Evolutionary conservation across 108 stramenopile genomes (phyloP), one percentile per base, ranked within the genome.

Genomic region (Bacterosira constricta): DNA sequence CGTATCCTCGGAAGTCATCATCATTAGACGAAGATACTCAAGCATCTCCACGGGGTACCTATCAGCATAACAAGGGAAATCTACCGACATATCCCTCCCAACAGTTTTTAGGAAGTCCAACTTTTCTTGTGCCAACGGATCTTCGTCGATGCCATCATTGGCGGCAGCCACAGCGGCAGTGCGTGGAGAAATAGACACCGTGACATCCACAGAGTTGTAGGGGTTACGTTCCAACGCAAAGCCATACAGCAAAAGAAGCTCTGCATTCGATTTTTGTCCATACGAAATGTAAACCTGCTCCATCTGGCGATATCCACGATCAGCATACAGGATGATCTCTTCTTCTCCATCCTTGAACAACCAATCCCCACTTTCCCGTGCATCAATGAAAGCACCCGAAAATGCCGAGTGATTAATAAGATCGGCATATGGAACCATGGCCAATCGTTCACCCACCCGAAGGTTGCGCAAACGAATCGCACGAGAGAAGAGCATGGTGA

Each of bases 371-470:
- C 54, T 71, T 58, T 90, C 85, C 54, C 92, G 67, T 2, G 90
- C 92, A 66, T 93, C 90, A 49, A 96, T 86, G 68, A 88, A 96
- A 2, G 90, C 83, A 50, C 84, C 79, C 0, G 92, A 93, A 75
- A 91, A 98, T 1, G 96, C 95, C 57, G 94, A 96, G 71, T 98
- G 97, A 69, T 98, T 98, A 73, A 98, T 96, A 29, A 98, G 72
- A 78, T 98, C 97, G 15, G 95, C 96, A 76, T 98, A 98, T 6
- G 97, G 97, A 10, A 96, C 96, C 82, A 98, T 69, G 6, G 96
- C 94, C 17, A 97, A 62, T 26, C 90, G 75, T 68, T 97, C 96
- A 9, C 95, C 97, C 37, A 82, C 79, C 41, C 77, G 73, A 25
- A 90, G 62, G 73, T 83, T 90, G 23, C 90, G 78, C 30, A 95